phyloP scores from a whole-genome alignment of 768 basidiomycete species.

The Calocera cornea region DNA sequence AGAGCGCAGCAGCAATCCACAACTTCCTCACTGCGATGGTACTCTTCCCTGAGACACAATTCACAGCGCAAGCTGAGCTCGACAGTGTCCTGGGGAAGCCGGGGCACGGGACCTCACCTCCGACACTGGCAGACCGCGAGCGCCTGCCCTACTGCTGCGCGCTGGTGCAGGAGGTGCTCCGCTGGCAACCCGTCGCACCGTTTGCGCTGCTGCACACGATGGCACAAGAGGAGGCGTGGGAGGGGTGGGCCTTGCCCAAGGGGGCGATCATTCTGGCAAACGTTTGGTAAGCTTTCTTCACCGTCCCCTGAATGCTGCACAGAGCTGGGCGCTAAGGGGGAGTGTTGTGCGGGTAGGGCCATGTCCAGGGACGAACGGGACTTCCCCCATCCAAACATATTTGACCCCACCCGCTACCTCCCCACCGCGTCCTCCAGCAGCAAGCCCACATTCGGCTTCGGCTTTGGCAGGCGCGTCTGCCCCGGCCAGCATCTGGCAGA shows the following conservation, averaged over 20 bases:
- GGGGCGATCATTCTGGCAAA: not conserved
- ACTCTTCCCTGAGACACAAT: conserved; percentile 16
- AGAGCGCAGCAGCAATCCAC: conserved; percentile 8
- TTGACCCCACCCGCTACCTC: not conserved
- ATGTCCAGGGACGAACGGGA: not conserved
- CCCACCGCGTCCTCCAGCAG: too few species aligned
- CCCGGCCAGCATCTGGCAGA: not conserved
- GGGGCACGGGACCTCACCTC: conserved; percentile 13
- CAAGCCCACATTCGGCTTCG: too few species aligned
- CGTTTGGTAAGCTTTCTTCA: not conserved
- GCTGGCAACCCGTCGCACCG: not conserved
- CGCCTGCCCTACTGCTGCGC: not conserved
- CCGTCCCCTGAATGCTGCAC: not conserved
- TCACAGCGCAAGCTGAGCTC: conserved; percentile 18
- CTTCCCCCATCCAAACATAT: not conserved
- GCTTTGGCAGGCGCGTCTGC: too few species aligned
- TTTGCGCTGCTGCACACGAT: not conserved
- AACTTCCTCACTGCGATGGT: conserved; percentile 19
- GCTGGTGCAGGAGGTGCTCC: not conserved
- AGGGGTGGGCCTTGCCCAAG: not conserved
- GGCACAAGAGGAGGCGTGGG: not conserved
- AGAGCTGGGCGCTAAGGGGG: not conserved
- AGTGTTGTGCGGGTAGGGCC: too few species aligned
- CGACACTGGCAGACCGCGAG: conserved; percentile 3
- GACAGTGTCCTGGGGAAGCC: conserved; percentile 16